These are phyloP conservation scores for Patellifolia procumbens DNA, from an alignment of 179 eudicot genomes.

Conservation along the genomic window DNA sequence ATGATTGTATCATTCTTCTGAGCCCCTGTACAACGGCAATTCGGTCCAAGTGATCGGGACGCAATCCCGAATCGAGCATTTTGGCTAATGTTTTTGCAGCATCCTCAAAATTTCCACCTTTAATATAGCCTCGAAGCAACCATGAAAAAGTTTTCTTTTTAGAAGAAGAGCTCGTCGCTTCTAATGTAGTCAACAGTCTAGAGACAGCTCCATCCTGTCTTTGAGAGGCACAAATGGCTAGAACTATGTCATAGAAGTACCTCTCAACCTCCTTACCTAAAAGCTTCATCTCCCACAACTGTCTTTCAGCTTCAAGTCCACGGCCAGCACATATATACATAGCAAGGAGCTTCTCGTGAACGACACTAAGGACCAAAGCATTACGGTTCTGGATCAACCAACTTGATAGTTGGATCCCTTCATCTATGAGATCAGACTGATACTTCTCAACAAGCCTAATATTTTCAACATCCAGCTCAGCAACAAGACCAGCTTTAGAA, in stretches of 20 bases:
- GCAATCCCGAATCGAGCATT: slow-evolving; percentile 72
- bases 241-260: slow-evolving; percentile 75
- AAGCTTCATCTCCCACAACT: slow-evolving; percentile 83
- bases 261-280: slow-evolving; percentile 69
- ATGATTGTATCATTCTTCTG: slow-evolving; percentile 52
- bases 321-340: slow-evolving; percentile 86
- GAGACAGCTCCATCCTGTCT: slow-evolving; percentile 49
- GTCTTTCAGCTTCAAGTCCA: slow-evolving; percentile 74
- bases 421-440: slow-evolving; percentile 58
- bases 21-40: slow-evolving; percentile 80
- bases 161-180: slow-evolving; percentile 50
- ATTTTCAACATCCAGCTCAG: slow-evolving; percentile 55
- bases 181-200: slow-evolving; percentile 66
- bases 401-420: slow-evolving; percentile 61
- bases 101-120: slow-evolving; percentile 67
- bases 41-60: slow-evolving; percentile 67
- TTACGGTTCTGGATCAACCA: slow-evolving; percentile 67
- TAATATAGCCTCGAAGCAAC: slow-evolving; percentile 84
- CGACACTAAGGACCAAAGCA: slow-evolving; percentile 51
- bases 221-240: slow-evolving; percentile 88
- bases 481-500: slow-evolving; percentile 53
- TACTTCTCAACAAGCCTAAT: slow-evolving; percentile 53
- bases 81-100: slow-evolving; percentile 67
- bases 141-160: slow-evolving; percentile 74
- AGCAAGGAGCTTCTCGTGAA: slow-evolving; percentile 80